Conservation (phyloP, 2,329 filamentous ascomycete species). For the Diaporthe longicolla region DNA sequence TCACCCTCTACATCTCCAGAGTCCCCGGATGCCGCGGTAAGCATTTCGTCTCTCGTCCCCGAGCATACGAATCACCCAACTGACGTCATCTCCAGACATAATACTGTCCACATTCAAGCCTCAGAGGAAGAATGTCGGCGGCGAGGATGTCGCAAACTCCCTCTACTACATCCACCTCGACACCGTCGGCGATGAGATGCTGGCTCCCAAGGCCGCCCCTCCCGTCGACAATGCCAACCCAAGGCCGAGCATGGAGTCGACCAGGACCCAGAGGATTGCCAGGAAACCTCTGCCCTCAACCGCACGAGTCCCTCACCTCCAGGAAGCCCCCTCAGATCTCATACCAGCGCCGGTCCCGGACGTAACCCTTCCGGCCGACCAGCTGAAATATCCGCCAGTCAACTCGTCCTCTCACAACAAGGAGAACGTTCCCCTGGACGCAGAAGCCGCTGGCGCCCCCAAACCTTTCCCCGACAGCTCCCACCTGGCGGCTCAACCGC, state of each 20-base stretch:
- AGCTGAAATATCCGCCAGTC: constrained; percentile 4
- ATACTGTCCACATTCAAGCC: constrained; percentile 94
- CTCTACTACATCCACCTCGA: constrained; percentile 93
- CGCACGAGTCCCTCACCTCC: constrained; percentile 42
- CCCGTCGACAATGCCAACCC: constrained; percentile 51
- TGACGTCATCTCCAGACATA: constrained; percentile 72
- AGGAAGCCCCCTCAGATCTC: neutral
- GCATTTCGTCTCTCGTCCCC: constrained; percentile 46
- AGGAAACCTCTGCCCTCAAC: constrained; percentile 65
- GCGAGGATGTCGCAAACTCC: constrained; percentile 86
- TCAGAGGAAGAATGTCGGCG: constrained; percentile 87
- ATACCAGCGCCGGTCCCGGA: neutral
- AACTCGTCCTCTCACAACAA: constrained; percentile 37
- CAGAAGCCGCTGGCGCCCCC: constrained; percentile 14
- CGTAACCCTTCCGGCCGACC: neutral
- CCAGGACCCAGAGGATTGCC: constrained; percentile 57
- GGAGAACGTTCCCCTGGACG: constrained; percentile 44
- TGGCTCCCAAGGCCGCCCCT: constrained; percentile 47
- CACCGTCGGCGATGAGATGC: constrained; percentile 67
- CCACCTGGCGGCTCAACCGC: constrained; percentile 28
- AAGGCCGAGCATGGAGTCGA: constrained; percentile 61
- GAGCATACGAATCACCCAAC: constrained; percentile 20
- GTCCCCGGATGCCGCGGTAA: constrained; percentile 92
- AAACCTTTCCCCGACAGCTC: neutral
- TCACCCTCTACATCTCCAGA: constrained; percentile 91